Evolutionary conservation across 768 basidiomycete species (phyloP).

Genomic region (Russula brevipes): DNA sequence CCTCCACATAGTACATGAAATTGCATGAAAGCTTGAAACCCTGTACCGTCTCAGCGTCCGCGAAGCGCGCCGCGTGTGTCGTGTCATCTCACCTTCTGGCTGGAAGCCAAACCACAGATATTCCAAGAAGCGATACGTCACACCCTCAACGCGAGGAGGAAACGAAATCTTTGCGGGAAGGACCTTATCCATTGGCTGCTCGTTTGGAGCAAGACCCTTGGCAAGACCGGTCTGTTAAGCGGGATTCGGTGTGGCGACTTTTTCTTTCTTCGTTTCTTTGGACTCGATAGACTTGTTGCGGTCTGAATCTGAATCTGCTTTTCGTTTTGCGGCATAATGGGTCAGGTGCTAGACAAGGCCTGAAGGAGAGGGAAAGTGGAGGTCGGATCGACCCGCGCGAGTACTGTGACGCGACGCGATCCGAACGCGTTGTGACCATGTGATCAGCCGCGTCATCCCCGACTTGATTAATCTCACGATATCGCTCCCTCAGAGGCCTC

Average conservation of each 20-base stretch:
- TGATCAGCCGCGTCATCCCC: background rate
- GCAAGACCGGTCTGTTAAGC: constrained; percentile 8
- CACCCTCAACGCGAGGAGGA: constrained; percentile 43
- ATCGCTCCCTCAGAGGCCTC: too few relatives aligned
- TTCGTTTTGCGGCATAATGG: constrained; percentile 19
- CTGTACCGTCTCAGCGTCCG: constrained; percentile 32
- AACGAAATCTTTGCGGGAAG: constrained; percentile 60
- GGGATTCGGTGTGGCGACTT: constrained; percentile 2
- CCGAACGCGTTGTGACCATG: too few relatives aligned
- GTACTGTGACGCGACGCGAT: too few relatives aligned
- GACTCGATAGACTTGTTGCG: constrained; percentile 1
- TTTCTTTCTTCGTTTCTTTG: constrained; percentile 16
- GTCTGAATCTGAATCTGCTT: constrained; percentile 9
- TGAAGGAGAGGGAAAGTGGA: background rate
- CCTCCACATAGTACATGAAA: constrained; percentile 72
- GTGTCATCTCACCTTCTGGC: constrained; percentile 55
- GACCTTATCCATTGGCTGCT: constrained; percentile 69
- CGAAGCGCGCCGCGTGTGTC: background rate
- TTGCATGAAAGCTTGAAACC: too few relatives aligned
- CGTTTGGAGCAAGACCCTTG: constrained; percentile 35
- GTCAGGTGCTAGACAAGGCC: background rate
- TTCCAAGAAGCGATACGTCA: constrained; percentile 70
- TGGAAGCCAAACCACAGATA: constrained; percentile 68
- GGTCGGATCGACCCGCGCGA: background rate
- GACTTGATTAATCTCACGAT: too few relatives aligned